These are phyloP conservation scores for Citrus australasica DNA, from an alignment of 345 rosid species.

Conservation along the genomic window DNA sequence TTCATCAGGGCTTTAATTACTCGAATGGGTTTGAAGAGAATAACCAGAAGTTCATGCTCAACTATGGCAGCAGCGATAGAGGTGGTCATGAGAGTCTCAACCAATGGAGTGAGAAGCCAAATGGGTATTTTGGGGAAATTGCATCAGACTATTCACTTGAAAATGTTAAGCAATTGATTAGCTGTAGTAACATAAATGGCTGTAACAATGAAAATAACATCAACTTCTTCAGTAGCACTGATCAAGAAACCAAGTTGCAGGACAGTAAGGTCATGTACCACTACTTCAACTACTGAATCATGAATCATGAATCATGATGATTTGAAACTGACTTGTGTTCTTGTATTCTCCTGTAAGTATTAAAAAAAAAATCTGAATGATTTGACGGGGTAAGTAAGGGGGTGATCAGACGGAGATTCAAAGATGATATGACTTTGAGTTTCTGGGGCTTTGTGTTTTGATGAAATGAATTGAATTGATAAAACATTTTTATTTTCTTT, in stretches of 20 bases:
- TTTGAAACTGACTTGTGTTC: slow-evolving; percentile 27
- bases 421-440: slow-evolving; percentile 23
- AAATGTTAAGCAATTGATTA: slow-evolving; percentile 67
- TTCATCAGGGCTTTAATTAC: slow-evolving; percentile 24
- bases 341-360: slow-evolving; percentile 31
- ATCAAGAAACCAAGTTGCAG: slow-evolving; percentile 56
- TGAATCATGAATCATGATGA: slow-evolving; percentile 3
- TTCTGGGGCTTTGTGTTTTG: slow-evolving; percentile 33
- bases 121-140: slow-evolving; percentile 36
- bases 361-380: slow-evolving; percentile 38
- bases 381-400: slow-evolving; percentile 68
- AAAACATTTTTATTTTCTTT: not conserved
- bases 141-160: slow-evolving; percentile 39
- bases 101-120: slow-evolving; percentile 37
- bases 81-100: slow-evolving; percentile 13
- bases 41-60: slow-evolving; percentile 32
- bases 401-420: slow-evolving; percentile 7
- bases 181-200: slow-evolving; percentile 20
- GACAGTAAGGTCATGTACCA: slow-evolving; percentile 45
- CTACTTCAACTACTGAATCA: slow-evolving; percentile 41
- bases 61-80: slow-evolving; percentile 18
- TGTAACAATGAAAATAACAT: slow-evolving; percentile 16
- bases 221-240: slow-evolving; percentile 26
- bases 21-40: slow-evolving; percentile 32
- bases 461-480: slow-evolving; percentile 14